phyloP scores from a whole-genome alignment of 2,329 filamentous ascomycete species.

The Fusarium domesticum region DNA sequence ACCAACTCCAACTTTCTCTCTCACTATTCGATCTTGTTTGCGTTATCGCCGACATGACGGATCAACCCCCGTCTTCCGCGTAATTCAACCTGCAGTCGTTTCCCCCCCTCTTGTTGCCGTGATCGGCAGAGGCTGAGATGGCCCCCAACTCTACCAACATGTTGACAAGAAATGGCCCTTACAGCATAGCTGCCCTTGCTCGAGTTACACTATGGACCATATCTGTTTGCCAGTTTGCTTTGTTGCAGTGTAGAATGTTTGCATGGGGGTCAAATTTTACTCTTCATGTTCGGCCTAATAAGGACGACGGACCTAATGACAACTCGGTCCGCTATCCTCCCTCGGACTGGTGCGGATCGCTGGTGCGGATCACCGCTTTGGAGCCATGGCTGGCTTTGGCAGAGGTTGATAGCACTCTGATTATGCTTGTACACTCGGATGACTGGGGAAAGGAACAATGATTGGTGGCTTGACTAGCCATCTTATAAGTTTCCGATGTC shows the following conservation, averaged over 20 bases:
- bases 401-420: too few relatives aligned
- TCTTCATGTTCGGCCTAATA: neutral
- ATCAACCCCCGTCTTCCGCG: constrained; percentile 15
- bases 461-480: neutral
- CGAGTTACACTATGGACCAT: constrained; percentile 5
- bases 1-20: constrained; percentile 9
- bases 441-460: neutral
- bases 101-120: constrained; percentile 13
- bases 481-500: neutral
- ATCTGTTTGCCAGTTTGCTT: constrained; percentile 1
- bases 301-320: neutral
- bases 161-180: constrained; percentile 18
- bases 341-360: too few relatives aligned
- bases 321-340: neutral
- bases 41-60: constrained; percentile 13
- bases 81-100: constrained; percentile 20
- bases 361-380: too few relatives aligned
- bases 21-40: constrained; percentile 20
- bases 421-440: neutral
- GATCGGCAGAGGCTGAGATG: constrained; percentile 23
- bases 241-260: neutral
- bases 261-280: neutral
- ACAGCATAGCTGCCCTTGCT: constrained; percentile 9
- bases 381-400: too few relatives aligned
- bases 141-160: constrained; percentile 20